Percentiles rank a stretch among this genome's conserved stretches.
phyloP scores from a whole-genome alignment of 2,329 filamentous ascomycete species.

The Dactylonectria estremocensis region DNA sequence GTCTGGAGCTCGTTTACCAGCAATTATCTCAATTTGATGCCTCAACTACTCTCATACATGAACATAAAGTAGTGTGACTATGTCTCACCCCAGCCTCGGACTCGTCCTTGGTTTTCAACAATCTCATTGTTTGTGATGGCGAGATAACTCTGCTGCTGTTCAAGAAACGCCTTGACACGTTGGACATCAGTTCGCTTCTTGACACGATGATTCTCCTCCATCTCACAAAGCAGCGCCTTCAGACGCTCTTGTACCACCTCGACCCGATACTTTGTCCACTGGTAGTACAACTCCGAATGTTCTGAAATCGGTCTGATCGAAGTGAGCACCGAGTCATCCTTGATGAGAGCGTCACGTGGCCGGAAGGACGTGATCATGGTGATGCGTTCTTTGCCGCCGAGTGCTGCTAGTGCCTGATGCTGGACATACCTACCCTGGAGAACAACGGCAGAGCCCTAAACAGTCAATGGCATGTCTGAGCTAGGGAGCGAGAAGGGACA shows the following conservation, averaged over 20 bases:
- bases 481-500: background rate
- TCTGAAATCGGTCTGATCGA: slow-evolving; percentile 7
- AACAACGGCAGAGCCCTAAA: slow-evolving; percentile 70
- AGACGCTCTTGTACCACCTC: background rate
- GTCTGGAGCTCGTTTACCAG: background rate
- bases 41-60: background rate
- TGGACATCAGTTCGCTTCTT: background rate
- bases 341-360: slow-evolving; percentile 66
- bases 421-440: slow-evolving; percentile 78
- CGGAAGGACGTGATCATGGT: slow-evolving; percentile 77
- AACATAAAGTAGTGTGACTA: too few relatives aligned
- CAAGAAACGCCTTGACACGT: background rate
- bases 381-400: slow-evolving; percentile 74
- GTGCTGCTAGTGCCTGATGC: slow-evolving; percentile 72
- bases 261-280: background rate
- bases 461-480: background rate
- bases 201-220: background rate
- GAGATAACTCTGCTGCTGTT: background rate
- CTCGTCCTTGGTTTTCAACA: background rate
- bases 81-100: background rate
- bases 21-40: background rate
- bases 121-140: background rate
- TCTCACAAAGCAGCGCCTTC: background rate
- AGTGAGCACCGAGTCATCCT: slow-evolving; percentile 65
- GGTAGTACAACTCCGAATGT: slow-evolving; percentile 5